Percentiles rank a stretch among this genome's conserved stretches.
Conservation (phyloP, 257 asterid genomes). For the Jacaranda mimosifolia region DNA sequence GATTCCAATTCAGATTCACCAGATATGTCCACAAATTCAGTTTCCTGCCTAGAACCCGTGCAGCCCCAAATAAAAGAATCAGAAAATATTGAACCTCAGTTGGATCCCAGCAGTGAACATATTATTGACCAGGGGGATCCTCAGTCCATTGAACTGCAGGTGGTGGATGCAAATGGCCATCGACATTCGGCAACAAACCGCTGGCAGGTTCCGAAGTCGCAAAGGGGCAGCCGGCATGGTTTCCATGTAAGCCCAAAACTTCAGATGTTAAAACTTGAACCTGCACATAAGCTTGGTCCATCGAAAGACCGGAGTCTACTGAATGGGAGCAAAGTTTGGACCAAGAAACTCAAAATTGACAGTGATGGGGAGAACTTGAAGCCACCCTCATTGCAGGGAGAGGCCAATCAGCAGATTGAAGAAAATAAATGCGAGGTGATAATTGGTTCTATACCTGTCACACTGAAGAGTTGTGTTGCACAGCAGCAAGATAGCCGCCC, state of each 20-base stretch:
- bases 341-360: constrained; percentile 64
- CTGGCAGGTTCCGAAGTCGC: constrained; percentile 72
- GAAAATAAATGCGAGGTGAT: constrained; percentile 64
- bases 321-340: constrained; percentile 72
- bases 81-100: constrained; percentile 50
- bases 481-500: constrained; percentile 38
- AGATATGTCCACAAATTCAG: constrained; percentile 41
- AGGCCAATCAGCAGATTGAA: constrained; percentile 45
- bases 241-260: constrained; percentile 50
- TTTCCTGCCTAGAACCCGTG: constrained; percentile 44
- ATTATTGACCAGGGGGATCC: constrained; percentile 40
- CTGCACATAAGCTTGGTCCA: constrained; percentile 57
- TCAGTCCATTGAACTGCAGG: constrained; percentile 52
- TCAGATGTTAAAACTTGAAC: constrained; percentile 61
- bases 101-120: constrained; percentile 45
- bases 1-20: constrained; percentile 52
- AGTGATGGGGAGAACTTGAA: constrained; percentile 49
- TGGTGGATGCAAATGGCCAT: constrained; percentile 46
- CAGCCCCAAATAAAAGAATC: constrained; percentile 55
- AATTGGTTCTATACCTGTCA: constrained; percentile 83
- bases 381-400: constrained; percentile 46
- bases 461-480: constrained; percentile 47
- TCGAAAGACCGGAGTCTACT: constrained; percentile 51
- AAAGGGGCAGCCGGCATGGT: constrained; percentile 57
- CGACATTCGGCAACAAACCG: constrained; percentile 41